Evolutionary conservation across 1,284 basidiomycete species (phyloP).

Genomic region (Fistulinella cinereoalba): DNA sequence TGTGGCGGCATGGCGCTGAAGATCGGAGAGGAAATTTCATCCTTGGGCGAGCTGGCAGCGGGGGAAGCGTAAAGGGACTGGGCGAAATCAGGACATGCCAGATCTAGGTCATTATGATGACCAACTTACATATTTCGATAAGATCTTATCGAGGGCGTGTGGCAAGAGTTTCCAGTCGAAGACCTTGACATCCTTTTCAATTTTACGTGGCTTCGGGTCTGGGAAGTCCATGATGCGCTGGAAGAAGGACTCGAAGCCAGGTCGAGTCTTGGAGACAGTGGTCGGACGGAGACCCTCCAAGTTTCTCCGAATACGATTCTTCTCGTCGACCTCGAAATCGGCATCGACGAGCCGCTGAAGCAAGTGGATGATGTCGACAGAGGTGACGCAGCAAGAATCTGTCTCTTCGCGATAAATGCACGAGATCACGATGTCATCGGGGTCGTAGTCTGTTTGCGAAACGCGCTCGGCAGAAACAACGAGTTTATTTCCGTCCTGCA

Average conservation of each 20-base stretch:
- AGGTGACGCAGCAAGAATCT: conserved; percentile 84
- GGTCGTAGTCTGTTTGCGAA: conserved; percentile 54
- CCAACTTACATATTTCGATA: conserved; percentile 86
- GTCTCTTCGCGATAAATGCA: conserved; percentile 87
- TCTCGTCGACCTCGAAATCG: conserved; percentile 90
- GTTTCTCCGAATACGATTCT: conserved; percentile 93
- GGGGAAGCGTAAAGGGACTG: conserved; percentile 45
- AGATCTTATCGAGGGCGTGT: conserved; percentile 86
- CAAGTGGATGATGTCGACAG: conserved; percentile 92
- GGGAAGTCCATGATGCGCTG: conserved; percentile 95
- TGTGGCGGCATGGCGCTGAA: conserved; percentile 3
- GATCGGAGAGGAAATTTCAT: conserved; percentile 4
- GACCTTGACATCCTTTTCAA: conserved; percentile 97
- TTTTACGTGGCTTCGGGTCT: conserved; percentile 91
- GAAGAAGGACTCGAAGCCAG: conserved; percentile 83
- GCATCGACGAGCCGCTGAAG: conserved; percentile 85
- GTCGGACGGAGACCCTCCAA: conserved; percentile 89
- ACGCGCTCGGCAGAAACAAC: conserved; percentile 65
- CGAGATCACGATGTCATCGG: conserved; percentile 67
- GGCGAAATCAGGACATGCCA: conserved; percentile 7
- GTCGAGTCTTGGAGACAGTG: conserved; percentile 86
- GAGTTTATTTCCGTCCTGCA: conserved; percentile 58
- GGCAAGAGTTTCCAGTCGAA: conserved; percentile 88
- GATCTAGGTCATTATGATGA: not conserved
- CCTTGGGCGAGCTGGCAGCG: conserved; percentile 4